Evolutionary conservation across 1,284 basidiomycete genomes (phyloP), one percentile per base, ranked within the genome.

Genomic region (Cutaneotrichosporon sp.): DNA sequence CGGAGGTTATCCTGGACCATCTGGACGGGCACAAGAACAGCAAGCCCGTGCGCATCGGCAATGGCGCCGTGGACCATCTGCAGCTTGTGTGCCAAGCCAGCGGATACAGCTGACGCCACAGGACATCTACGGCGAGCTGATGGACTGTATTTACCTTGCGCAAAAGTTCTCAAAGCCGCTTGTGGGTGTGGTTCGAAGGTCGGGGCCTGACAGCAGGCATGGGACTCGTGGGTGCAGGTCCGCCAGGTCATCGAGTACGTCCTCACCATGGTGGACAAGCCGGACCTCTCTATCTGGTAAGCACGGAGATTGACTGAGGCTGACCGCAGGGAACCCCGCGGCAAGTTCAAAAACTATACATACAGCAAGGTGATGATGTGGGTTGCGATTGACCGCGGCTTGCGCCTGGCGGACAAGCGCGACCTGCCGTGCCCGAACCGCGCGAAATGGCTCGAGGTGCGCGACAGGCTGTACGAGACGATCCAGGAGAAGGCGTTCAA

Each of bases 311-410:
- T 34, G 12, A 23, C 23, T 5, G 12, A 7, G n/a, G 2, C 42
- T 46, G 34, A 46, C 34, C 2, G 17, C 63, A 88, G 88, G 88
- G 89, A 92, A 75, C 89, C 91, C 13, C 80, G 90, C 54, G 84
- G 85, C 55, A 81, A 83, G 66, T 81, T 86, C 69, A 83, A 87
- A 55, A 84, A 94, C 70, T 96, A 93, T 37, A 65, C 89, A 80
- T 92, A 92, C 73, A 89, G 86, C 40, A 92, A 92, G 80, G 84
- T 91, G 49, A 91, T 93, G 90, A 80, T 91, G 68, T 91, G 89
- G 87, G 90, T 96, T 43, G 91, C 91, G 0, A 83, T 96, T 54
- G 91, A 96, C 65, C 80, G 90, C 77, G 89, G 90, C 3, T 79
- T 96, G 4, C 86, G 91, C 14, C 80, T 96, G 17, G 88, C 89